Evolutionary conservation across 2,329 filamentous ascomycete species (phyloP), one percentile per base, ranked within the genome.

Genomic region (Phialophora chinensis): DNA sequence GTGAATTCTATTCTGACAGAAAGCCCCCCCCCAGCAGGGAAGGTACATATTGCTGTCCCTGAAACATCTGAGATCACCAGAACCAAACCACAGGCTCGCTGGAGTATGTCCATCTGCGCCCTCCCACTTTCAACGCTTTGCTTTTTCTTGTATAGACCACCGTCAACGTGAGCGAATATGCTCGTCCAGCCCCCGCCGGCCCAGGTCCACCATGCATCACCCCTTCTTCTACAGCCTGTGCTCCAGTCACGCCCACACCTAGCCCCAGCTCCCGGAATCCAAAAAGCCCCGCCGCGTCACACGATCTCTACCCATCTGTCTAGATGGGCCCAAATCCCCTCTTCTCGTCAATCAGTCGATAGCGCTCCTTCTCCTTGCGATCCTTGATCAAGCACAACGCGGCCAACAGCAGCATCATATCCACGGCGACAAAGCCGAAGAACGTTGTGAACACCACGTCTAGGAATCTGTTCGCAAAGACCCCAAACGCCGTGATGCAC

Each of bases 311-410:
- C 49, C 49, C 49, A 11, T 52, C 49, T 56, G 20, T 52, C 49
- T 56, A 70, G 42, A 70, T 70, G 8, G 65, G 56, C n/a, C 68
- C 68, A 52, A 59, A 70, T 11, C 88, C 87, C 69, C 79, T 86
- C 86, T 95, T 95, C 83, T 92, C 88, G 75, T 94, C 91, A 74
- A 95, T 93, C 75, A 91, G 85, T 66, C 88, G 86, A 80, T 92
- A 95, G 66, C 91, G 85, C 78, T 91, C 88, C 74, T 87, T 87
- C 81, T 95, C 91, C 79, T 90, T 91, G 75, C 91, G 88, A 73
- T 92, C 89, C 83, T 93, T 93, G 73, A 92, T 83, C 53, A 95
- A 83, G 79, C 92, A 92, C 33, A 90, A 88, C 12, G 90, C 88
- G 71, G 87, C 86, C 63, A 94, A 81, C 71, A 94, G 80, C 57